Conservation (phyloP, 2,329 filamentous ascomycete genomes). For the Podosphaera leucotricha region DNA sequence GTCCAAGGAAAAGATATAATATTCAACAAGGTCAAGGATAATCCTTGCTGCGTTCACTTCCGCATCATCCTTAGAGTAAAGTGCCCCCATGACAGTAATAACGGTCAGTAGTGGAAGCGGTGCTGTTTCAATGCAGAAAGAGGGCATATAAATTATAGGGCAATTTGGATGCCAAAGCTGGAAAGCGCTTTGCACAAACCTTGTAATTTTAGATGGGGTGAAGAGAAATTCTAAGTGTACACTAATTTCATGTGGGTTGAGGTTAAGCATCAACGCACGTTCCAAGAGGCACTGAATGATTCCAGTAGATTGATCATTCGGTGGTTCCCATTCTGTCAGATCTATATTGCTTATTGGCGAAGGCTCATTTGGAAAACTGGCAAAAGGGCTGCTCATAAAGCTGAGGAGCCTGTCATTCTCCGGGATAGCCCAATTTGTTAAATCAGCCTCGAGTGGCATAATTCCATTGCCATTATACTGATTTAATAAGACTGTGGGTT, state of each 20-base stretch:
- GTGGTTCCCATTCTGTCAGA: conserved; percentile 15
- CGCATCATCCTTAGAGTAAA: conserved; percentile 20
- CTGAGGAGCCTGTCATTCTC: conserved; percentile 7
- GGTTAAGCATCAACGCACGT: conserved; percentile 17
- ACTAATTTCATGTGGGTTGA: conserved; percentile 18
- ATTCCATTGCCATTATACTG: not conserved
- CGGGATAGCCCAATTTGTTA: conserved; percentile 7
- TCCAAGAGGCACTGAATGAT: conserved; percentile 19
- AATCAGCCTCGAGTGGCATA: conserved; percentile 3
- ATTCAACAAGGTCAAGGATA: conserved; percentile 20
- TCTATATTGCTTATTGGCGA: not conserved
- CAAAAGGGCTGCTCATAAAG: conserved; percentile 7
- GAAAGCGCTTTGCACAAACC: conserved; percentile 21
- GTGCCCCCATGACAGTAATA: conserved; percentile 21
- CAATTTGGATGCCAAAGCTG: conserved; percentile 22
- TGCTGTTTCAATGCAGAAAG: conserved; percentile 19
- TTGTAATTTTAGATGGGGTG: conserved; percentile 19
- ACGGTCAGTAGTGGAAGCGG: conserved; percentile 18
- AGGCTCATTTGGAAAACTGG: conserved; percentile 2
- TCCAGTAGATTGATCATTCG: conserved; percentile 17
- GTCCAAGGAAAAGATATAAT: conserved; percentile 20
- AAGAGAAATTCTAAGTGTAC: conserved; percentile 19
- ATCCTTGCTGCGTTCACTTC: conserved; percentile 18
- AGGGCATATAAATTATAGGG: conserved; percentile 20
- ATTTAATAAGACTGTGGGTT: conserved; percentile 5